Percentiles rank a stretch among this genome's conserved stretches.
Conservation (phyloP, 2,329 filamentous ascomycete species). For the Tetracladium maxilliforme region DNA sequence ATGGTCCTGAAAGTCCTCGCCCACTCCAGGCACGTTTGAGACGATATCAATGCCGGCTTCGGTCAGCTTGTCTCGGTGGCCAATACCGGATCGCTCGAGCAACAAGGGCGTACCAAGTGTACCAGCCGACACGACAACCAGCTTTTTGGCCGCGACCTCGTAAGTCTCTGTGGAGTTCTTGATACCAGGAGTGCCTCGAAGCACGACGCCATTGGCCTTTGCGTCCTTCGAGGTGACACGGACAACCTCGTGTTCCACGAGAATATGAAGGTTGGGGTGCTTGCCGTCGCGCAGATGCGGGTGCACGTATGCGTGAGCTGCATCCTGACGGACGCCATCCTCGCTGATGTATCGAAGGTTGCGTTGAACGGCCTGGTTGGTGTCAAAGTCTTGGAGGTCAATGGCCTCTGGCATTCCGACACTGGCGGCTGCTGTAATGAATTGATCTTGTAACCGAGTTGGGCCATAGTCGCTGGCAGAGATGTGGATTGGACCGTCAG, state of each 20-base stretch:
- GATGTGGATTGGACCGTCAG: slow-evolving; percentile 37
- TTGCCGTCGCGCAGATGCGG: slow-evolving; percentile 30
- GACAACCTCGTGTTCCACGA: slow-evolving; percentile 39
- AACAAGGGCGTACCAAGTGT: slow-evolving; percentile 22
- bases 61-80: slow-evolving; percentile 31
- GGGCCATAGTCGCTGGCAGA: slow-evolving; percentile 32
- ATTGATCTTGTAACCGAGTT: too few relatives aligned
- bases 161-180: slow-evolving; percentile 21
- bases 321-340: slow-evolving; percentile 40
- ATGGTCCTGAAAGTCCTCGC: slow-evolving; percentile 39
- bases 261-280: slow-evolving; percentile 42
- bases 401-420: too few relatives aligned
- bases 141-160: slow-evolving; percentile 33
- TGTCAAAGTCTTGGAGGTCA: too few relatives aligned
- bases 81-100: slow-evolving; percentile 48
- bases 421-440: too few relatives aligned
- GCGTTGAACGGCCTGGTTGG: too few relatives aligned
- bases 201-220: slow-evolving; percentile 44
- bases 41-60: slow-evolving; percentile 29
- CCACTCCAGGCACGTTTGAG: slow-evolving; percentile 33
- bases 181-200: slow-evolving; percentile 31
- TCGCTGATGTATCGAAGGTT: slow-evolving; percentile 31
- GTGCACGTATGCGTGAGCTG: slow-evolving; percentile 38
- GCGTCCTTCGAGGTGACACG: slow-evolving; percentile 36
- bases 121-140: slow-evolving; percentile 31